Base-by-base conservation (phyloP, 2,329 filamentous ascomycete genomes). In the Beauveria caledonica region DNA sequence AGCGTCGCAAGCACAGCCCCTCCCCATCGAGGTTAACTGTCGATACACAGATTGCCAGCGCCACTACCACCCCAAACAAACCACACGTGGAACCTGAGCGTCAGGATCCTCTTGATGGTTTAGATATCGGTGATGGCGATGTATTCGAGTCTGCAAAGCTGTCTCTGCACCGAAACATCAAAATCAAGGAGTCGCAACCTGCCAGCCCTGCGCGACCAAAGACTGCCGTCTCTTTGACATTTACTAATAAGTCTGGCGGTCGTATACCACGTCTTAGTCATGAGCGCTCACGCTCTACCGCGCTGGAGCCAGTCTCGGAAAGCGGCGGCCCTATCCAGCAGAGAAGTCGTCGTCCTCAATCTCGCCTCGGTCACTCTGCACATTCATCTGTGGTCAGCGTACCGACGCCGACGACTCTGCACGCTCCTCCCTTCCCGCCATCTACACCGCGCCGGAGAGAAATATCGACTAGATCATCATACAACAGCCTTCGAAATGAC, bases 301-400 rank as follows among this genome's bases (percentile, higher is more conserved):
- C 88, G 19, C 80, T 97, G n/a, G 93, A 96, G 70, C 92, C 93
- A 23, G 92, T 97, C 6, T 95, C 91, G 44, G 93, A 97, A 74
- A 92, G 86, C 65, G 92, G 92, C 55, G 90, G 86, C 4, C 85
- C 89, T 21, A 82, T 89, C 52, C 76, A 79, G 46, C 83, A 80
- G 62, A 76, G 77, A 17, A 79, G 79, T 64, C 82, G 85, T 60
- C 80, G 86, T 64, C 84, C 88, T 46, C 83, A 85, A 63, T 90
- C 87, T 3, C 82, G 88, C 60, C 70, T 90, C 29, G 84, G 84
- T 13, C 88, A 92, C 70, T 84, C 85, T 11, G 75, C 85, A 17
- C 86, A 90, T 66, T 86, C 86, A 13, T 91, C 88, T 19, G 74
- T 87, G 17, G 81, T 85, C 64, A 84, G 85, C 74, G 76, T 88